Evolutionary conservation across 2,329 filamentous ascomycete species (phyloP), one percentile per base, ranked within the genome.

Genomic region (Penicillium sp.): DNA sequence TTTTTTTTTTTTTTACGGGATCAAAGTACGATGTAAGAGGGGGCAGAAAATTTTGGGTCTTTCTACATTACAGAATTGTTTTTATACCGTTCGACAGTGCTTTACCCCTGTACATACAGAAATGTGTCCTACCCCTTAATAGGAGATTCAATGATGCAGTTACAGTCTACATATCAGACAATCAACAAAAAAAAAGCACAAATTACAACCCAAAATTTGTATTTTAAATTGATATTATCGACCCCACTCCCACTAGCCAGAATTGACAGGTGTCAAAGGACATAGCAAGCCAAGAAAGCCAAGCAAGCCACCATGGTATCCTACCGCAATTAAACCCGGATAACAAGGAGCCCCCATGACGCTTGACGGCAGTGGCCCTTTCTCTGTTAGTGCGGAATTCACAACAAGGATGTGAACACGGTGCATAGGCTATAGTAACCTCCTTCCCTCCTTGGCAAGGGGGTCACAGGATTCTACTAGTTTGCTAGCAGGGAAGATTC

Each of bases 11-110:
- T 45, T 49, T 43, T 17, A 31, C 17, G 13, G 19, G 37, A 54
- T 57, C 53, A 47, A 63, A 60, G 59, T 62, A 60, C 60, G 8
- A 54, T 61, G 50, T 47, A 43, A 29, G 35, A 40, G 23, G 3
- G 27, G 17, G 7, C 6, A 13, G 17, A 29, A 6, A 43, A 19
- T 29, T 29, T 19, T 8, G 43, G 31, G 25, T 2, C 10, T 13
- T 46, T 2, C 17, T 7, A 31, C 10, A 13, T n/a, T 0, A 29
- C 6, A 13, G 3, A 19, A 15, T 13, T 45, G 42, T n/a, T 27
- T 29, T 45, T 12, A 0, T 2, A 15, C 2, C 15, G 5, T 12
- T 27, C 4, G n/a, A 5, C 42, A 12, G 5, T 27, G 17, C 15
- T 19, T 21, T 21, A 19, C 21, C 15, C 6, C 37, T 19, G n/a